Conservation (phyloP, 2,329 filamentous ascomycete species). For the Aphanocladium album region DNA sequence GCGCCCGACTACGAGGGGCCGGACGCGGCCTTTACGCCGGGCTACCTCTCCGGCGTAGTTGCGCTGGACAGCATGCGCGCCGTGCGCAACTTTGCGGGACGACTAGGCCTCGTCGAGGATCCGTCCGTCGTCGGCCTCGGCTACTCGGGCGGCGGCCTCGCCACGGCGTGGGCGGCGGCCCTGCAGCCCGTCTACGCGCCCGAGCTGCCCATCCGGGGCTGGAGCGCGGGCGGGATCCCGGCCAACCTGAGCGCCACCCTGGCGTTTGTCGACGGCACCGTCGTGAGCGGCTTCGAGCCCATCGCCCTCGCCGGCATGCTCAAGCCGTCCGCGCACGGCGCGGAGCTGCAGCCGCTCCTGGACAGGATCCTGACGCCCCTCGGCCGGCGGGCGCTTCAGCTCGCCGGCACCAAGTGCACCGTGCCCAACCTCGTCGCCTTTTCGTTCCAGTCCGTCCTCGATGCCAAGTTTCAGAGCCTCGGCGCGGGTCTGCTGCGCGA, state of each 20-base stretch:
- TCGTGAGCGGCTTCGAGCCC: background rate
- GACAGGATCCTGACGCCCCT: background rate
- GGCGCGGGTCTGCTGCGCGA: background rate
- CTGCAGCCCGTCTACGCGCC: slow-evolving; percentile 5
- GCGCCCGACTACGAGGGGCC: slow-evolving; percentile 4
- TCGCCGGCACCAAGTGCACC: background rate
- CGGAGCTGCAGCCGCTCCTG: background rate
- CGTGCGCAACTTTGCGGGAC: background rate
- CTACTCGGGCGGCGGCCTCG: slow-evolving; percentile 5
- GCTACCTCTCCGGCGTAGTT: background rate
- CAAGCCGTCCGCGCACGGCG: slow-evolving; percentile 7
- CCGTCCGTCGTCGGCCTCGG: slow-evolving; percentile 1
- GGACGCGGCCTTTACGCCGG: background rate
- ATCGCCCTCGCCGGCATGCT: slow-evolving; percentile 27
- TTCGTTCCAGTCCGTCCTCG: slow-evolving; percentile 3
- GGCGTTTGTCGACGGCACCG: background rate
- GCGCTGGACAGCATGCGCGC: slow-evolving; percentile 5
- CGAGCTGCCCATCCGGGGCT: slow-evolving; percentile 3
- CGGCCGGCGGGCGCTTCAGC: background rate
- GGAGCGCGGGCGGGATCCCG: background rate
- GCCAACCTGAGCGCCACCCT: background rate
- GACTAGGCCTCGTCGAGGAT: background rate
- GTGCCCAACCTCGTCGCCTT: background rate
- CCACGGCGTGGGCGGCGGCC: slow-evolving; percentile 5
- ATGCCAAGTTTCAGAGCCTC: slow-evolving; percentile 3